Percentiles rank a stretch among this genome's conserved stretches.
phyloP scores from a whole-genome alignment of 2,329 filamentous ascomycete genomes.

The Incumbomyces delicatus region DNA sequence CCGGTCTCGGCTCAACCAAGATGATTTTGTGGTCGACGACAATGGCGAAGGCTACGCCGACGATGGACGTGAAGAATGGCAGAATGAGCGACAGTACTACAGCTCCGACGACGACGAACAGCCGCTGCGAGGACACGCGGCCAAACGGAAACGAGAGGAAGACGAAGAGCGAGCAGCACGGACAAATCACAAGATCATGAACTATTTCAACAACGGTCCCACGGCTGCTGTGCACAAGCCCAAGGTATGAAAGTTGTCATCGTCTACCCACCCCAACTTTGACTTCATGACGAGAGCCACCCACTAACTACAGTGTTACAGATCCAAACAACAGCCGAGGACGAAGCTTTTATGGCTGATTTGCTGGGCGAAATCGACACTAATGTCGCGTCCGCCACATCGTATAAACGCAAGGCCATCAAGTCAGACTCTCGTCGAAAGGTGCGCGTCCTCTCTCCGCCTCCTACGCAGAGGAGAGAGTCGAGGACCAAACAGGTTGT shows the following conservation, averaged over 20 bases:
- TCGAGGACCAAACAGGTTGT: constrained; percentile 36
- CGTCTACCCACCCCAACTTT: not conserved
- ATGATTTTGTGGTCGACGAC: constrained; percentile 98
- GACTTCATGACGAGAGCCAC: not conserved
- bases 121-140: constrained; percentile 49
- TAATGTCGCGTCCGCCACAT: constrained; percentile 53
- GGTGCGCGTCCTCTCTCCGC: constrained; percentile 69
- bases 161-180: constrained; percentile 77
- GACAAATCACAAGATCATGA: constrained; percentile 83
- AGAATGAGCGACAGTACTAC: constrained; percentile 54
- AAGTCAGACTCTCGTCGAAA: constrained; percentile 70
- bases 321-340: constrained; percentile 62
- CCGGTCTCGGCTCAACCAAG: constrained; percentile 74
- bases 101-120: constrained; percentile 64
- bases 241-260: constrained; percentile 58
- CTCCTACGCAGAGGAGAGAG: constrained; percentile 45
- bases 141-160: constrained; percentile 79
- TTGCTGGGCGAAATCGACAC: constrained; percentile 72
- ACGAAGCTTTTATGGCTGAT: constrained; percentile 76
- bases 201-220: constrained; percentile 79
- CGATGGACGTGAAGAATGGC: constrained; percentile 92
- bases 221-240: constrained; percentile 58
- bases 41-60: constrained; percentile 95
- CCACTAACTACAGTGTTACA: not conserved
- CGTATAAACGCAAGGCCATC: constrained; percentile 51